Conservation (phyloP, 129 eudicot genomes). For the Chrysanthemum lavandulifolium region DNA sequence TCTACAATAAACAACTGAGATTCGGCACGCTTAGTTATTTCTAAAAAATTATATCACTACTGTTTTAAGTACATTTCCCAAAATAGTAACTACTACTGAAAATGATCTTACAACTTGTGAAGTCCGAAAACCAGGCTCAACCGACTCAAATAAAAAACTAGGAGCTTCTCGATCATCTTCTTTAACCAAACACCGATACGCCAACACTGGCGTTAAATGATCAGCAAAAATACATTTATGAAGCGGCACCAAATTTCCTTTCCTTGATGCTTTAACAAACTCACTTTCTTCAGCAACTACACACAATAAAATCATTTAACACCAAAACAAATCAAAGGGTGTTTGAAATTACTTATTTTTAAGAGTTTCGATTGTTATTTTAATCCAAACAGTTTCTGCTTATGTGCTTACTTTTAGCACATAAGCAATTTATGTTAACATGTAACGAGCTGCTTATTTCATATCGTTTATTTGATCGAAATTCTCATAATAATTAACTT, state of each 20-base stretch:
- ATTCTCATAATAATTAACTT: too few species aligned
- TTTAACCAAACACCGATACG: conserved; percentile 86
- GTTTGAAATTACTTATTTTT: conserved; percentile 1
- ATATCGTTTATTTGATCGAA: too few species aligned
- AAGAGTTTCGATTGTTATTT: too few species aligned
- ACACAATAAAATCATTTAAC: not conserved
- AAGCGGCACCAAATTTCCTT: conserved; percentile 79
- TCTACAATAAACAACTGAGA: not conserved
- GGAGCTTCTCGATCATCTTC: conserved; percentile 88
- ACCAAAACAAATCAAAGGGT: conserved; percentile 6
- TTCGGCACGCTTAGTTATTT: not conserved
- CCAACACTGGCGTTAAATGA: conserved; percentile 91
- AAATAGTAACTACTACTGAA: not conserved
- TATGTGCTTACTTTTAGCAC: too few species aligned
- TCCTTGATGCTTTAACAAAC: conserved; percentile 64
- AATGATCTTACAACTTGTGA: conserved; percentile 64
- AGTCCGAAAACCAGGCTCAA: conserved; percentile 67
- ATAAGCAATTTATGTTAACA: too few species aligned
- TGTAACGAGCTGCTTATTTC: too few species aligned
- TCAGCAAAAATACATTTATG: conserved; percentile 72
- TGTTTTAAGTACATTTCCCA: not conserved
- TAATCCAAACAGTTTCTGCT: too few species aligned
- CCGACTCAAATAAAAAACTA: conserved; percentile 89
- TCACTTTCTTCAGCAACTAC: conserved; percentile 52
- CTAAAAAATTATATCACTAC: not conserved